Conservation (phyloP, 2,329 filamentous ascomycete genomes). For the Diaporthe ilicicola region DNA sequence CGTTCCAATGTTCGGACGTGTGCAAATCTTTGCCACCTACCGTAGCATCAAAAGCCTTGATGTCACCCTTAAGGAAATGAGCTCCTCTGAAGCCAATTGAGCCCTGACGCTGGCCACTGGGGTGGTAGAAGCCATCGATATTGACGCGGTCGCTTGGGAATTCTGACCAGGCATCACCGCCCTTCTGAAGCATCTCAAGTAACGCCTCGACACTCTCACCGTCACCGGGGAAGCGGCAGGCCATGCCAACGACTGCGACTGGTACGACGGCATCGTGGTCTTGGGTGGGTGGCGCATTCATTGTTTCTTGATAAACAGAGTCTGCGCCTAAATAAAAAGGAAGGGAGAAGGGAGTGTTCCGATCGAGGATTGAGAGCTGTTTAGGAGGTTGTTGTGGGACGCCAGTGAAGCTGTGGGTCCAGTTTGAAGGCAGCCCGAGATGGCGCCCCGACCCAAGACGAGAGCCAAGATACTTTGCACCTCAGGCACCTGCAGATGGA, state of each 20-base stretch:
- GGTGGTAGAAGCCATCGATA: constrained; percentile 71
- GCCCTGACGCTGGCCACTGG: constrained; percentile 64
- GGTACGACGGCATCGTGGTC: constrained; percentile 40
- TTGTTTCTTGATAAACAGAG: neutral
- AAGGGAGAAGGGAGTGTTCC: neutral
- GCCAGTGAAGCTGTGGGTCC: neutral
- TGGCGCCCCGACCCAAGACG: neutral
- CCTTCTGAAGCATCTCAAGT: constrained; percentile 74
- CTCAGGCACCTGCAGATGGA: neutral
- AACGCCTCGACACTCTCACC: constrained; percentile 68
- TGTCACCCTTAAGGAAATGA: constrained; percentile 58
- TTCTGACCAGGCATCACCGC: constrained; percentile 70
- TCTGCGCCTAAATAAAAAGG: neutral
- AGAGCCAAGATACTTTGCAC: neutral
- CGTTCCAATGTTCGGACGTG: too few relatives aligned
- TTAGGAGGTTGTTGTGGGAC: neutral
- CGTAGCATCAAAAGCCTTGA: constrained; percentile 58
- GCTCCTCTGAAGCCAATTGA: constrained; percentile 51
- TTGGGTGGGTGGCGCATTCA: neutral
- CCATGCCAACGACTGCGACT: constrained; percentile 74
- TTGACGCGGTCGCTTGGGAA: constrained; percentile 75
- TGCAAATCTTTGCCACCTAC: constrained; percentile 45
- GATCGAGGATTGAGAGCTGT: neutral
- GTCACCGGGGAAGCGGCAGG: constrained; percentile 67
- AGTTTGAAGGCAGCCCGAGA: neutral